phyloP scores from a whole-genome alignment of 1,284 basidiomycete species.

The Rhizoctonia solani region DNA sequence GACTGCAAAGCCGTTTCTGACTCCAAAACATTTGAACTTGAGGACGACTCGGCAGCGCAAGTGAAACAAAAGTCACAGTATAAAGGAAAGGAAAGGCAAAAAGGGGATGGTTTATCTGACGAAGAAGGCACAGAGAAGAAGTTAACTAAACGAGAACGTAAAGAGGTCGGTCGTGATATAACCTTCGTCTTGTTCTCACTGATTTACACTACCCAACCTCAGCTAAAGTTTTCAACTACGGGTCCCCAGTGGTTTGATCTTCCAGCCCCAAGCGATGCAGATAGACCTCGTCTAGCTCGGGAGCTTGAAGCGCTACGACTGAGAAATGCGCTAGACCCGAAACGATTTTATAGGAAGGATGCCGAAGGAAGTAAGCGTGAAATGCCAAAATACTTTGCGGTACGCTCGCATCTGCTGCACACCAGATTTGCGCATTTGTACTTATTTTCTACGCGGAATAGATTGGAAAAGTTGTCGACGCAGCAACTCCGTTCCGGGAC shows the following conservation, averaged over 20 bases:
- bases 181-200: constrained; percentile 40
- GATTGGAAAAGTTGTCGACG: constrained; percentile 87
- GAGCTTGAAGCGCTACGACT: constrained; percentile 93
- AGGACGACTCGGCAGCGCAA: background rate
- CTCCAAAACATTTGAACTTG: constrained; percentile 16
- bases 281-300: constrained; percentile 81
- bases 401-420: constrained; percentile 49
- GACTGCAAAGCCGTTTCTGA: constrained; percentile 7
- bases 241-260: constrained; percentile 91
- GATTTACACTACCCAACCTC: background rate
- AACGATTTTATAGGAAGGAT: constrained; percentile 89
- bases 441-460: constrained; percentile 45
- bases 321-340: constrained; percentile 92
- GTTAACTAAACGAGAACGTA: constrained; percentile 30
- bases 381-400: constrained; percentile 87
- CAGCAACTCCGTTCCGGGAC: constrained; percentile 74
- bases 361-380: constrained; percentile 83
- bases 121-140: constrained; percentile 32
- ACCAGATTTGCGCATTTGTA: constrained; percentile 28
- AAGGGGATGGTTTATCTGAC: constrained; percentile 28
- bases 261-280: constrained; percentile 78
- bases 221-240: constrained; percentile 76
- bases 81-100: constrained; percentile 33
- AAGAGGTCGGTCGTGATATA: constrained; percentile 25
- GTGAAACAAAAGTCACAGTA: background rate